Evolutionary conservation across 208 protist species (phyloP).

Genomic region (Jaenimonas drosophilae): DNA sequence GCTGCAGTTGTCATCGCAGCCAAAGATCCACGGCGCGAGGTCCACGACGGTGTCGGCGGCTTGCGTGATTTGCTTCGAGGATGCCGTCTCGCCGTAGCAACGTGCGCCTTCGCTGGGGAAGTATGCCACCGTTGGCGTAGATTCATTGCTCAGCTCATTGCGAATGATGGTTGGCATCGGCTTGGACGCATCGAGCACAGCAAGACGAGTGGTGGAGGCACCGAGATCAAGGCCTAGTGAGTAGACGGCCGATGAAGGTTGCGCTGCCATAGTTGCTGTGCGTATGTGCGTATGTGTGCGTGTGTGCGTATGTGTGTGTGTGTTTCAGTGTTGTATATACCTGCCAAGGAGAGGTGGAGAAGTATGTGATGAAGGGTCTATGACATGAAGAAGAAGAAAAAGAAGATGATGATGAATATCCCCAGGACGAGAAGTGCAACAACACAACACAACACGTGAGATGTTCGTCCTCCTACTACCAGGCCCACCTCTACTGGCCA

Average conservation of each 20-base stretch:
- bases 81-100: conserved; percentile 51
- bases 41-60: conserved; percentile 37
- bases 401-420: background rate
- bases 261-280: too few relatives aligned
- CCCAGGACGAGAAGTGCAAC: background rate
- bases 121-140: conserved; percentile 40
- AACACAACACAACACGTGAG: background rate
- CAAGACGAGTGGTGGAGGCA: conserved; percentile 35
- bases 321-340: too few relatives aligned
- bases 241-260: background rate
- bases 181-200: conserved; percentile 27
- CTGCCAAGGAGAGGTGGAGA: too few relatives aligned
- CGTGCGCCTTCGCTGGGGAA: conserved; percentile 37
- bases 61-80: conserved; percentile 44
- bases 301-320: too few relatives aligned
- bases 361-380: background rate
- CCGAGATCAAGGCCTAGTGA: conserved; percentile 58
- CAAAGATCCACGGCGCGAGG: conserved; percentile 39
- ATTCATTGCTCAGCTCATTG: conserved; percentile 63
- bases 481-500: background rate
- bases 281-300: too few relatives aligned
- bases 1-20: conserved; percentile 9
- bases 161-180: conserved; percentile 58
- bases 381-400: background rate
- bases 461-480: too few relatives aligned